Base-by-base conservation (phyloP, 164 flowering plant genomes). In the Liriodendron chinense region DNA sequence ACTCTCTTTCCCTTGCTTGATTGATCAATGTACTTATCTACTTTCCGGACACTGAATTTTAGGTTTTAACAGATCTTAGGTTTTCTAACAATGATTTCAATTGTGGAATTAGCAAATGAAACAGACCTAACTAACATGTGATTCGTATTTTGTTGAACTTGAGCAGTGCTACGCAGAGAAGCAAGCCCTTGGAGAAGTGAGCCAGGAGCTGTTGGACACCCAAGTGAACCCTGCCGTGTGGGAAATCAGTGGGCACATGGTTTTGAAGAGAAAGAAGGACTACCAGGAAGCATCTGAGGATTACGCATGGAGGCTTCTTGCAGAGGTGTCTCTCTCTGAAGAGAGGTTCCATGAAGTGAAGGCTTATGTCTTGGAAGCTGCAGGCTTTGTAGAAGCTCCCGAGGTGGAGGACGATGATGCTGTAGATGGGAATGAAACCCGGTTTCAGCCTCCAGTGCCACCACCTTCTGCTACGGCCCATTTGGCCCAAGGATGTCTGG, bases 161-260 rank as follows among this genome's bases (percentile, higher is more conserved):
- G 59, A 53, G 48, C 90, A 93, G 97, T 90, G 95, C 72, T 91
- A 91, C 79, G 95, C 98, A 0, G 91, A 92, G 89, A 94, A 91
- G 80, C 97, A 94, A 74, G 97, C 98, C 2, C 90, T 89, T 48
- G 94, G 95, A 12, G 89, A 88, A 78, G 97, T 92, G 69, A 90
- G 86, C 64, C 69, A 80, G 23, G 93, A 92, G 82, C 83, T 94
- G 34, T 86, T 91, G 24, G 92, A 94, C 78, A 90, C 95, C 10
- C 95, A 89, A 84, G 98, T 92, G 50, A 94, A 94, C 69, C 98
- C 97, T 0, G 97, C 95, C 3, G 95, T 88, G 50, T 92, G 95
- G 98, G 98, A 94, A 80, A 94, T 92, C 71, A 87, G 98, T 74
- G 98, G 97, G 13, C 98, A 94, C 74, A 91, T 94, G 78, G 98